These are phyloP conservation scores for Marchantia paleacea DNA, from an alignment of 225 moss, liverwort and hornwort genomes.

Conservation along the genomic window DNA sequence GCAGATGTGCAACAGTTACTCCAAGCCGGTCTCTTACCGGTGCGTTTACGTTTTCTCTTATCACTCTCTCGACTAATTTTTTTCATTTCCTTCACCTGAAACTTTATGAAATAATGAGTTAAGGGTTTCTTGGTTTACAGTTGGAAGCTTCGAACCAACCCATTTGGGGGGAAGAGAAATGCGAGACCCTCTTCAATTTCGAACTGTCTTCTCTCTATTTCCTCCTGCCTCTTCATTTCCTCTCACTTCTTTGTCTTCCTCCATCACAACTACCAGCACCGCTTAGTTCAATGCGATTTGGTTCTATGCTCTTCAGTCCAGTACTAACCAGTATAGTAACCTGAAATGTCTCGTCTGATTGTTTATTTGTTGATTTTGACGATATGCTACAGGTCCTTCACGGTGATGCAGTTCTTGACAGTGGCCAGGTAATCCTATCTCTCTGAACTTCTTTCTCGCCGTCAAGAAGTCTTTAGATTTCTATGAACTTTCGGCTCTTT, in stretches of 20 bases:
- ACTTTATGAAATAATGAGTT: no score
- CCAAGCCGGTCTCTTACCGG: constrained; percentile 83
- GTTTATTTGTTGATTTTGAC: background rate
- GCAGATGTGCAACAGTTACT: constrained; percentile 52
- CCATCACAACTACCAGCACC: no score
- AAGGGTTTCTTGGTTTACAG: no score
- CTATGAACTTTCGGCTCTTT: background rate
- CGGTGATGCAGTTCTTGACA: constrained; percentile 90
- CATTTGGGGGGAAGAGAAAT: no score
- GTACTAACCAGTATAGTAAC: no score
- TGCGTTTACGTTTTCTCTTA: constrained; percentile 22
- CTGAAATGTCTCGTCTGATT: background rate
- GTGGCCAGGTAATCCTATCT: constrained; percentile 46
- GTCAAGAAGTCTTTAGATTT: background rate
- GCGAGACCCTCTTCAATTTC: no score
- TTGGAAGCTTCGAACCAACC: no score
- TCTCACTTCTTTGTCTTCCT: no score
- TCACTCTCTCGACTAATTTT: background rate
- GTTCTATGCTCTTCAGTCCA: no score
- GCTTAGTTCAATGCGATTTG: no score
- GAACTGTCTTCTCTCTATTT: no score
- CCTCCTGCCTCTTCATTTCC: no score
- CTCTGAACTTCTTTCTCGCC: background rate
- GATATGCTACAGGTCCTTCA: constrained; percentile 64
- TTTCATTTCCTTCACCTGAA: background rate